Base-by-base conservation (phyloP, 75 land plant species). In the Pseudotsuga menziesii region DNA sequence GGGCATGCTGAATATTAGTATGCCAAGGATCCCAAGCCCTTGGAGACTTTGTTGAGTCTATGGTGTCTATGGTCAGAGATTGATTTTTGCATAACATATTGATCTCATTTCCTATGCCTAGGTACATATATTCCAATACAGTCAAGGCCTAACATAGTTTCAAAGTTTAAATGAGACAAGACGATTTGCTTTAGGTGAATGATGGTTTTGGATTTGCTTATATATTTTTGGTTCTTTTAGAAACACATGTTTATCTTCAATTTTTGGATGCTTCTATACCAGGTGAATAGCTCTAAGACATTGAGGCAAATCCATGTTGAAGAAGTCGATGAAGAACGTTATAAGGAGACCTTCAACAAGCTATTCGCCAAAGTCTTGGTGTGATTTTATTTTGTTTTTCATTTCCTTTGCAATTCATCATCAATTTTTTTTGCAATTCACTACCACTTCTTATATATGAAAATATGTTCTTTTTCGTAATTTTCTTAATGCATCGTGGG, bases 301-400 rank as follows among this genome's bases (percentile, higher is more conserved):
- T 80, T 89, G 55, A 78, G 88, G 75, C 86, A 89, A 77, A 76
- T 89, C 29, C 88, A 86, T 58, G 91, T 79, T 16, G 92, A 86
- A 77, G 92, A 89, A 26, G 93, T 91, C 80, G 93, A 89, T 77
- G 93, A 93, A 48, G 91, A 93, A 75, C 85, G 90, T 44, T 93
- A 89, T 72, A 91, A 79, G 96, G 85, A 75, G 96, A 93, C 75
- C 85, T 93, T 69, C 77, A 89, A 69, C 85, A 82, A 75, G 96
- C 96, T 72, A 82, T 91, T 29, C 89, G 62, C 8, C 91, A 94
- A 79, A 94, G 97, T 73, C 88, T 94, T 72, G 97, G 97, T 94
- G 80, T 78, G 41, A 35, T 16, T 52, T 55, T 25, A 73, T 73
- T 54, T 20, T 22, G 9, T 56, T 44, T 8, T 74, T 48, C 23